Conservation (phyloP, 345 rosid genomes). For the rapeseed (Brassica napus) region Da-Ae NC_063438.1:2305501-2306000, state of each 20-base stretch:
- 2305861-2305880: slow-evolving; percentile 35
- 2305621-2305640: slow-evolving; percentile 33
- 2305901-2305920: slow-evolving; percentile 28
- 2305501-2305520: slow-evolving; percentile 39
- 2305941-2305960: slow-evolving; percentile 39
- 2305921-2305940: slow-evolving; percentile 32
- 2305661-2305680: slow-evolving; percentile 33
- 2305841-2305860: slow-evolving; percentile 38
- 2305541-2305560: slow-evolving; percentile 47
- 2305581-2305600: slow-evolving; percentile 39
- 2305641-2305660: slow-evolving; percentile 32
- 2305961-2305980: slow-evolving; percentile 44
- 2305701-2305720: slow-evolving; percentile 49
- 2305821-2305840: slow-evolving; percentile 49
- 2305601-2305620: slow-evolving; percentile 33
- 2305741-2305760: slow-evolving; percentile 23
- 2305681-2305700: slow-evolving; percentile 36
- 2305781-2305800: slow-evolving; percentile 26
- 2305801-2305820: slow-evolving; percentile 35
- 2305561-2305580: slow-evolving; percentile 39
- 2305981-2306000: slow-evolving; percentile 39
- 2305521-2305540: slow-evolving; percentile 39
- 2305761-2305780: slow-evolving; percentile 27
- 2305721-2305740: slow-evolving; percentile 30
- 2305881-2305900: slow-evolving; percentile 39